phyloP scores from a whole-genome alignment of 2,329 filamentous ascomycete species.

The Thielaviopsis euricoi region DNA sequence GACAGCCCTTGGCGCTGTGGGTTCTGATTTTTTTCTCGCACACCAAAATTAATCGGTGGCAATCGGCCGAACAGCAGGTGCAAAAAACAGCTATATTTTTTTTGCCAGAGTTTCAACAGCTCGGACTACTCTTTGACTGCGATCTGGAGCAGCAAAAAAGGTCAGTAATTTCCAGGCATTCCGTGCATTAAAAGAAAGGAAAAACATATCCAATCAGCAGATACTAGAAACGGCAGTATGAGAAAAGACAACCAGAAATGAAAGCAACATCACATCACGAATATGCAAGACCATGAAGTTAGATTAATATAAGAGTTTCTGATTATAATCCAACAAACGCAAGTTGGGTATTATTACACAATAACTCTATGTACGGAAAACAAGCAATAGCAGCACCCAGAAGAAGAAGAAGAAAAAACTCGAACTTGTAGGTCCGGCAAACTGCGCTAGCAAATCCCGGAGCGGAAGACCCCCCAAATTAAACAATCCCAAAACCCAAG shows the following conservation, averaged over 20 bases:
- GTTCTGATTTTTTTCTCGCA: not conserved
- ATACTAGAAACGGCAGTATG: not conserved
- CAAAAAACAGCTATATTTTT: no score
- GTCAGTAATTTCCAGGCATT: not conserved
- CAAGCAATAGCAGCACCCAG: not conserved
- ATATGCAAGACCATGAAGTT: not conserved
- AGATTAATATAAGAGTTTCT: not conserved
- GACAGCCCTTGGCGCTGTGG: not conserved
- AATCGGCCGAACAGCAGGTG: not conserved
- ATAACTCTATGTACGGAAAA: slow-evolving; percentile 12
- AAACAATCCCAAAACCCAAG: not conserved
- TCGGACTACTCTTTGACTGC: not conserved
- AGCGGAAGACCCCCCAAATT: not conserved
- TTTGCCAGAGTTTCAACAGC: not conserved
- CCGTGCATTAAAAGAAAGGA: not conserved
- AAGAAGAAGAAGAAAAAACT: not conserved
- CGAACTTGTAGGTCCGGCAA: not conserved
- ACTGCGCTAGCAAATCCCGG: not conserved
- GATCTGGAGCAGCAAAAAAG: not conserved
- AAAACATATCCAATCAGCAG: not conserved
- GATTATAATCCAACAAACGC: slow-evolving; percentile 11
- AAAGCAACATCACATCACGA: not conserved
- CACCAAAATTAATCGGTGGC: not conserved
- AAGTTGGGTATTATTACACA: slow-evolving; percentile 13
- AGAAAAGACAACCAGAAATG: not conserved